Conservation (phyloP, 2,329 filamentous ascomycete species). For the Phaeosphaeria sp. region DNA sequence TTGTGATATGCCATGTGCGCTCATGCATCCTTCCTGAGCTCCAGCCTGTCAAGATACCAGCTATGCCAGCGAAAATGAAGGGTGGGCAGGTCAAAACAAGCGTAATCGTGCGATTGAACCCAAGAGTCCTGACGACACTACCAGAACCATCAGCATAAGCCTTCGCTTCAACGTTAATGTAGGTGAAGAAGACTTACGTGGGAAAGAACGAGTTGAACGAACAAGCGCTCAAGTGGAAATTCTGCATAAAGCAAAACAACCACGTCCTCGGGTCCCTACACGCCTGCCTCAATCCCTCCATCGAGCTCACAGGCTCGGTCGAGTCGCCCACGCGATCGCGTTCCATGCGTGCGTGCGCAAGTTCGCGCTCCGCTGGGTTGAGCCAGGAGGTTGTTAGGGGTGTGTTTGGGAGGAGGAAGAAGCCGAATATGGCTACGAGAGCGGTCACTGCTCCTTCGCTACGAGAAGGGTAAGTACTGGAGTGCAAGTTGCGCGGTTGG, state of each 20-base stretch:
- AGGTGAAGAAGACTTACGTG: conserved; percentile 21
- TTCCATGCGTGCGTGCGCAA: conserved; percentile 45
- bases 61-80: conserved; percentile 54
- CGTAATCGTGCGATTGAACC: conserved; percentile 45
- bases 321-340: conserved; percentile 58
- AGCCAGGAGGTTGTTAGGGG: conserved; percentile 55
- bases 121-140: conserved; percentile 45
- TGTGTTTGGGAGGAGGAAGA: conserved; percentile 36
- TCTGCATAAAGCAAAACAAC: conserved; percentile 43
- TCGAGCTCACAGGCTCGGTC: conserved; percentile 26
- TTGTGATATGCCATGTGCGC: conserved; percentile 59
- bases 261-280: conserved; percentile 36
- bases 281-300: conserved; percentile 38
- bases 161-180: too few species aligned
- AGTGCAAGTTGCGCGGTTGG: not conserved
- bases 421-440: conserved; percentile 36
- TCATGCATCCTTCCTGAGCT: conserved; percentile 58
- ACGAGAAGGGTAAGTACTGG: conserved; percentile 1
- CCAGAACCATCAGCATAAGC: not conserved
- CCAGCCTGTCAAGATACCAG: conserved; percentile 57
- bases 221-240: conserved; percentile 35
- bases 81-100: conserved; percentile 54
- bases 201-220: conserved; percentile 44
- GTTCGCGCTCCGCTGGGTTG: conserved; percentile 53
- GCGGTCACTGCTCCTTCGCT: conserved; percentile 36